Conservation (phyloP, 2,329 filamentous ascomycete species). For the Diaporthe humulicola region DNA sequence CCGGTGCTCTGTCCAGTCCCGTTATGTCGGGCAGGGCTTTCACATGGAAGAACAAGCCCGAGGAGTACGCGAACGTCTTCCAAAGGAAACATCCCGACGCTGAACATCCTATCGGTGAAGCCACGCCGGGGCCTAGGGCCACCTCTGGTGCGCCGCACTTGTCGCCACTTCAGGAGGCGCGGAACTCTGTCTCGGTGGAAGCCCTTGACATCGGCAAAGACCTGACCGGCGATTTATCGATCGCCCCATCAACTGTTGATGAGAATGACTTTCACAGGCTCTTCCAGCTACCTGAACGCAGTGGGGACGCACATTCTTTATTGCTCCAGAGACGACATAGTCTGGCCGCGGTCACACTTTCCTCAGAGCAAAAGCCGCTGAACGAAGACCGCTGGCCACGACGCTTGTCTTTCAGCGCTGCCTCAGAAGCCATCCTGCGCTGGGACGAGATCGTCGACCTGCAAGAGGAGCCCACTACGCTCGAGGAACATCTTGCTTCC, state of each 20-base stretch:
- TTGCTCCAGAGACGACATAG: conserved; percentile 75
- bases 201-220: conserved; percentile 59
- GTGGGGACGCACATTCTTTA: conserved; percentile 56
- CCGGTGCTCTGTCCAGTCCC: conserved; percentile 53
- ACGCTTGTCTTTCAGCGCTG: conserved; percentile 80
- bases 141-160: conserved; percentile 14
- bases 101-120: conserved; percentile 38
- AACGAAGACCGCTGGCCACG: conserved; percentile 77
- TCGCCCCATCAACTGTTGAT: conserved; percentile 70
- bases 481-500: conserved; percentile 52
- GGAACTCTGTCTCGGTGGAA: conserved; percentile 38
- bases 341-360: conserved; percentile 54
- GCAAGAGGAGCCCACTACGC: conserved; percentile 38
- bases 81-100: conserved; percentile 50
- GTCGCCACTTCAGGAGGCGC: conserved; percentile 43
- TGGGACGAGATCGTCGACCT: conserved; percentile 71
- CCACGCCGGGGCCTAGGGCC: conserved; percentile 36
- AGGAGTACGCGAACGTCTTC: conserved; percentile 65
- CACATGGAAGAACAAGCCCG: conserved; percentile 74
- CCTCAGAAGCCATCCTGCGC: conserved; percentile 78
- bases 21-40: conserved; percentile 63
- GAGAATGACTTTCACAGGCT: conserved; percentile 71
- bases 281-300: conserved; percentile 62
- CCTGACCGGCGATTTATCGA: conserved; percentile 63
- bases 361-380: conserved; percentile 49